phyloP scores from a whole-genome alignment of 2,329 filamentous ascomycete genomes.

The Fusarium ambrosium region DNA sequence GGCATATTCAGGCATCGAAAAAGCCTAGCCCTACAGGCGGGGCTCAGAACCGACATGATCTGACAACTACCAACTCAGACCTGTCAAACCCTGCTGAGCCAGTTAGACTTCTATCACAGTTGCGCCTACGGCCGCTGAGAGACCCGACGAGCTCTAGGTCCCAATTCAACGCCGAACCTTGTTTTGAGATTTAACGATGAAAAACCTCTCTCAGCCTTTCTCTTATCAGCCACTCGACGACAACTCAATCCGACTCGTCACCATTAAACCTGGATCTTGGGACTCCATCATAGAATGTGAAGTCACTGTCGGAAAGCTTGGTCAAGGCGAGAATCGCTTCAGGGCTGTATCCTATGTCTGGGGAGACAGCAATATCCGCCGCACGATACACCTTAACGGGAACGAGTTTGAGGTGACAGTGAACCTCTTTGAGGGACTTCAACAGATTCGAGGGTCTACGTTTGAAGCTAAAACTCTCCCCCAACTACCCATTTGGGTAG shows the following conservation, averaged over 20 bases:
- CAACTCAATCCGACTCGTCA: background rate
- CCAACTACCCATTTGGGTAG: background rate
- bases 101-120: no score
- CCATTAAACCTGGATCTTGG: background rate
- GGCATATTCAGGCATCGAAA: no score
- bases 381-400: background rate
- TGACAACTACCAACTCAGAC: no score
- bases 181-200: no score
- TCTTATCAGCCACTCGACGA: background rate
- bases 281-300: background rate
- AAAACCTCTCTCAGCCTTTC: no score
- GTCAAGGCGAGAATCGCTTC: background rate
- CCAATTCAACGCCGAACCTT: no score
- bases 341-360: background rate
- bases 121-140: no score
- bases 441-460: background rate
- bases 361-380: background rate
- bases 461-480: background rate
- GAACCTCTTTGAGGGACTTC: background rate
- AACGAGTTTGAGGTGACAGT: background rate
- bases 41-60: no score
- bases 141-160: no score
- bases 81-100: no score
- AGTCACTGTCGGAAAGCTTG: background rate
- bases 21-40: no score